Evolutionary conservation across 2,329 filamentous ascomycete genomes (phyloP).

Genomic region (Ceratocystis albifundus): DNA sequence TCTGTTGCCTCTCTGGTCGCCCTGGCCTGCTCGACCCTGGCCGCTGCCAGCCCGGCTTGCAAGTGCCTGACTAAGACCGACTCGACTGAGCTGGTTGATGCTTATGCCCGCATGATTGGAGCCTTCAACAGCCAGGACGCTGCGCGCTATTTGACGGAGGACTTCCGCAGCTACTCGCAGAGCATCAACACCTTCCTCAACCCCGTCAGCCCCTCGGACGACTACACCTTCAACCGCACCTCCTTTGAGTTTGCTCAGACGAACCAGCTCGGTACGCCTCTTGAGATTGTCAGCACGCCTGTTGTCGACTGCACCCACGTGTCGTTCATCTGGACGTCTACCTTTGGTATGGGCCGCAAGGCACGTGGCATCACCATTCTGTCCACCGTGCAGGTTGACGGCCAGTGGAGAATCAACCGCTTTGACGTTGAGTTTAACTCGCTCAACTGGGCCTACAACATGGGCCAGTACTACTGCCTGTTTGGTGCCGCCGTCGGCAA

Average conservation of each 20-base stretch:
- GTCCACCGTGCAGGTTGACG: conserved; percentile 23
- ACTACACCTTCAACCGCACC: conserved; percentile 23
- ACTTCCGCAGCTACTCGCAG: conserved; percentile 23
- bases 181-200: conserved; percentile 25
- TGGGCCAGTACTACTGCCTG: conserved; percentile 24
- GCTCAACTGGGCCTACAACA: conserved; percentile 23
- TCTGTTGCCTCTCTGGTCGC: conserved; percentile 15
- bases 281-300: conserved; percentile 17
- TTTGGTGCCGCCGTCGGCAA: conserved; percentile 21
- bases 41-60: conserved; percentile 18
- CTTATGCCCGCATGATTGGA: conserved; percentile 42
- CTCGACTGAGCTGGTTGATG: conserved; percentile 20
- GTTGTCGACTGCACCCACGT: conserved; percentile 23
- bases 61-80: conserved; percentile 23
- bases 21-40: conserved; percentile 18
- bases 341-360: conserved; percentile 22
- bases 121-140: conserved; percentile 40
- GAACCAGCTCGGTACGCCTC: conserved; percentile 17
- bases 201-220: conserved; percentile 19
- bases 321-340: conserved; percentile 23
- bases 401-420: conserved; percentile 23
- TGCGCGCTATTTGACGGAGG: conserved; percentile 22
- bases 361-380: conserved; percentile 24
- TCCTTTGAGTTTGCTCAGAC: conserved; percentile 21
- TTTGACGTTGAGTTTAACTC: conserved; percentile 25